Evolutionary conservation across 2,329 filamentous ascomycete genomes (phyloP).

Genomic region (Scedosporium aurantiacum): DNA sequence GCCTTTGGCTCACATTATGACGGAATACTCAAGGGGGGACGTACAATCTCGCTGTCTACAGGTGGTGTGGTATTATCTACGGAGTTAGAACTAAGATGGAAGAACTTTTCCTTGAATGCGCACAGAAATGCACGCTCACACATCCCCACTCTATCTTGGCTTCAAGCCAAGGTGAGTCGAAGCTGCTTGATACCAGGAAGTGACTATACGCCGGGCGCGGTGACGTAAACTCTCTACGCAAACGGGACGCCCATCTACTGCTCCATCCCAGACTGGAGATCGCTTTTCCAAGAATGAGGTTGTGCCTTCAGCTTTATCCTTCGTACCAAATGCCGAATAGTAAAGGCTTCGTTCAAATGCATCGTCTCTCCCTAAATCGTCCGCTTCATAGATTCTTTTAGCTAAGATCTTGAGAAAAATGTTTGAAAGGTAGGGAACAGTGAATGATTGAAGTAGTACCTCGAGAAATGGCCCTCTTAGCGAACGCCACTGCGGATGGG

Average conservation of each 20-base stretch:
- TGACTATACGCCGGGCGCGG: too few species aligned
- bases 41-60: too few species aligned
- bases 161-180: too few species aligned
- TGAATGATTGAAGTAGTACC: neutral
- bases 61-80: too few species aligned
- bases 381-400: conserved; percentile 10
- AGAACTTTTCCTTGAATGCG: too few species aligned
- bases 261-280: neutral
- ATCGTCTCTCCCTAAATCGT: conserved; percentile 18
- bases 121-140: too few species aligned
- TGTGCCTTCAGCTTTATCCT: conserved; percentile 19
- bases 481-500: neutral
- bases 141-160: too few species aligned
- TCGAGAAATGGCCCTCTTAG: conserved; percentile 2
- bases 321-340: conserved; percentile 23
- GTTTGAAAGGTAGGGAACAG: neutral
- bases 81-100: too few species aligned
- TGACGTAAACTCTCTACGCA: too few species aligned
- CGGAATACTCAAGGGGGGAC: neutral
- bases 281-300: conserved; percentile 19
- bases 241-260: neutral
- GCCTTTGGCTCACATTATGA: neutral
- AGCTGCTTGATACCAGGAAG: too few species aligned
- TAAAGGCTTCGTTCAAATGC: conserved; percentile 23
- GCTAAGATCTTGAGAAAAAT: neutral